Base-by-base conservation (phyloP, 169 alveolate genomes). In the Plasmodium reichenowi region DNA sequence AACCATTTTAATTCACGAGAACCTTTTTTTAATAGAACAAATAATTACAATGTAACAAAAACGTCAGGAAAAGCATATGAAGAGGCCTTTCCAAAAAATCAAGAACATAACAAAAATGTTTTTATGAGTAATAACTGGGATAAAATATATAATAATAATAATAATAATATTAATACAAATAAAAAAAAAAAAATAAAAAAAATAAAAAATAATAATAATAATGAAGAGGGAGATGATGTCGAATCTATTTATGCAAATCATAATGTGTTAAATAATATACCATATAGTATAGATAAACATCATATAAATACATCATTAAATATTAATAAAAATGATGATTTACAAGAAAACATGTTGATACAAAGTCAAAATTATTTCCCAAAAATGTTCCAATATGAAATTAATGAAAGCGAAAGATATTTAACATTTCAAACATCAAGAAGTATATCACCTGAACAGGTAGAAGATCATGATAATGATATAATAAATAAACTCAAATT, bases 21-120 rank as follows among this genome's bases (percentile, higher is more conserved):
- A 12, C 60, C 52, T 9, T 72, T 43, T 29, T 54, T 72, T 29
- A 72, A 38, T 29, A 48, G 86, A 12, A 54, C 47, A n/a, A 54
- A 70, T 32, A 24, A 22, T n/a, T 47, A 71, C 32, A 71, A 1
- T 3, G 29, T 47, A 50, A n/a, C 63, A 8, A 62, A 9, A 17
- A 32, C 17, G 2, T 43, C 71, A 7, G 20, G 72, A 72, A 62
- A 54, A 26, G 45, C 32, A 63, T 45, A 72, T n/a, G 45, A 72
- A 12, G 52, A 70, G 9, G 70, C 86, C 2, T 72, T 54, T 43
- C 58, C 59, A 4, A 48, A 72, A 20, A 29, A 72, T 3, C 32
- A 72, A 22, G 29, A 67, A 5, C 72, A 54, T 59, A 72, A 45
- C 26, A 47, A 24, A 20, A 26, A 72, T 2, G 38, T 60, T 5